Evolutionary conservation across 176 grass and related monocot genomes (phyloP).

Genomic region (Aegilops speltoides): DNA sequence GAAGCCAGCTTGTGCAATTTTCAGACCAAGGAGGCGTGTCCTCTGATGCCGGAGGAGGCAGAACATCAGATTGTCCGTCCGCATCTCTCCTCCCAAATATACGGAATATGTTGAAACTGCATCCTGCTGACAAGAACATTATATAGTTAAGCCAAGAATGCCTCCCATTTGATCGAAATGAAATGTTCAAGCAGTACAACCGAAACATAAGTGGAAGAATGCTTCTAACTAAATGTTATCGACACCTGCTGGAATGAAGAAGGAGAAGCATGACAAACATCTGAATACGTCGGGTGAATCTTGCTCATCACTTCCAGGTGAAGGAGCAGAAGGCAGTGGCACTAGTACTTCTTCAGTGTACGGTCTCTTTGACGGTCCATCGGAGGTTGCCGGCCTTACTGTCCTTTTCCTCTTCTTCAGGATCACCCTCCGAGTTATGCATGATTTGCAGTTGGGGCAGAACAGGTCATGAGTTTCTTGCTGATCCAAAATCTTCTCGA

Average conservation of each 20-base stretch:
- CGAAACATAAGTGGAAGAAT: too few species aligned
- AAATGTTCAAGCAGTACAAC: too few species aligned
- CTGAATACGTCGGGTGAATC: conserved; percentile 29
- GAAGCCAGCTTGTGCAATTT: conserved; percentile 54
- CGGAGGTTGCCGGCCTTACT: conserved; percentile 17
- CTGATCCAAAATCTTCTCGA: conserved; percentile 67
- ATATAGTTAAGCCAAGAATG: too few species aligned
- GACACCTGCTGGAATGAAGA: conserved; percentile 75
- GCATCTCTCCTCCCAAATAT: conserved; percentile 48
- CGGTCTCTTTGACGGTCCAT: conserved; percentile 47
- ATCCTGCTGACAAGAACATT: conserved; percentile 41
- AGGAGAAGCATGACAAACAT: conserved; percentile 92
- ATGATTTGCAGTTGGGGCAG: conserved; percentile 90
- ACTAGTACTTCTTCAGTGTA: not conserved
- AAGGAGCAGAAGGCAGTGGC: not conserved
- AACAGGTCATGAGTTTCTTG: conserved; percentile 92
- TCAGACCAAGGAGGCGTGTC: conserved; percentile 24
- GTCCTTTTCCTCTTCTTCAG: conserved; percentile 84
- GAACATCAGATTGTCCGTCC: conserved; percentile 21
- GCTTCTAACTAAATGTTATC: too few species aligned
- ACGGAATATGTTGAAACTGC: conserved; percentile 69
- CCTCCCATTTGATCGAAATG: too few species aligned
- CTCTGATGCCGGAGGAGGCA: conserved; percentile 26
- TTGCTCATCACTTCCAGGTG: conserved; percentile 18
- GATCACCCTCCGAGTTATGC: conserved; percentile 92